phyloP scores from a whole-genome alignment of 2,329 filamentous ascomycete species.

The Albophoma yamanashiensis region DNA sequence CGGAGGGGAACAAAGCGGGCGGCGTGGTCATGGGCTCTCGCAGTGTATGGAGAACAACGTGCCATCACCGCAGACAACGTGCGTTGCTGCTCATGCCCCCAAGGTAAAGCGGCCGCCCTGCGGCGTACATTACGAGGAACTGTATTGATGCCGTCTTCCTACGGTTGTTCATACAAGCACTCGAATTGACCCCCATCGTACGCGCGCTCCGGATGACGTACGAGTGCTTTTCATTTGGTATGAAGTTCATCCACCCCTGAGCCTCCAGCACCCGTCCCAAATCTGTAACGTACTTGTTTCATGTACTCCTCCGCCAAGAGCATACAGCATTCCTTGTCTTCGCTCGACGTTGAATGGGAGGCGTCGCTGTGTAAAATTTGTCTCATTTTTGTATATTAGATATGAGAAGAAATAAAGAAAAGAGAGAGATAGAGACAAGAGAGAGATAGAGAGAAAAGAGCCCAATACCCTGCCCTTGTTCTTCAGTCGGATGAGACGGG shows the following conservation, averaged over 20 bases:
- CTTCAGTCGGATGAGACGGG: neutral
- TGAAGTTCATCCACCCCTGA: neutral
- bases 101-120: neutral
- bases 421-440: too few relatives aligned
- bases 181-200: neutral
- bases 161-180: neutral
- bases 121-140: neutral
- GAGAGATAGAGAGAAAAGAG: neutral
- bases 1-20: too few relatives aligned
- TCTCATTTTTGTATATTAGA: too few relatives aligned
- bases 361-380: too few relatives aligned
- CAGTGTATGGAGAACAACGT: neutral
- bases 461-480: neutral
- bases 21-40: rapidly evolving
- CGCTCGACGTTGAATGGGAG: neutral
- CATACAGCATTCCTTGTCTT: neutral
- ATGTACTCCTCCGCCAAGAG: neutral
- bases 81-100: too few relatives aligned
- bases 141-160: neutral
- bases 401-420: too few relatives aligned
- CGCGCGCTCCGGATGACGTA: neutral
- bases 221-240: neutral
- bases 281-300: too few relatives aligned
- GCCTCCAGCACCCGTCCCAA: too few relatives aligned
- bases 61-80: neutral